Evolutionary conservation across 805 yeast species (phyloP).

Genomic region (Isabelozyma pseudorhagii): DNA sequence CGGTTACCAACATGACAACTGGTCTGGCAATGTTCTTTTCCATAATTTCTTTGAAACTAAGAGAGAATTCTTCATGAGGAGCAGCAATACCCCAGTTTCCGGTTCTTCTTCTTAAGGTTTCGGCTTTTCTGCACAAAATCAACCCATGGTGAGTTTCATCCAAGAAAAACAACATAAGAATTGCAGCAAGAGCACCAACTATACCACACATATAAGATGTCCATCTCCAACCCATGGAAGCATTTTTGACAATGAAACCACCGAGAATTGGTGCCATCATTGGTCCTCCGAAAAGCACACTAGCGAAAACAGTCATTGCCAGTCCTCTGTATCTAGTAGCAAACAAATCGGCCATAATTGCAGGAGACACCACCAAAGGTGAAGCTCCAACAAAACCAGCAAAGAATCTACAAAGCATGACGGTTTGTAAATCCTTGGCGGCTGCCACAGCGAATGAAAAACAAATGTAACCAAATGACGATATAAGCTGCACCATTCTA

Average conservation of each 20-base stretch:
- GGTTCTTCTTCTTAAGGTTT: slow-evolving; percentile 34
- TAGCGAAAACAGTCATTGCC: slow-evolving; percentile 68
- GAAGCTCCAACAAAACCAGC: slow-evolving; percentile 83
- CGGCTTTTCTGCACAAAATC: slow-evolving; percentile 30
- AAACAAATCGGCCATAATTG: slow-evolving; percentile 80
- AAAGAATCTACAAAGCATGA: slow-evolving; percentile 74
- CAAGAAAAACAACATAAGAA: slow-evolving; percentile 25
- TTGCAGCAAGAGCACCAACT: slow-evolving; percentile 28
- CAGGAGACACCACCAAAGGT: slow-evolving; percentile 81
- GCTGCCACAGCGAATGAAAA: slow-evolving; percentile 66
- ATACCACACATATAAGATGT: slow-evolving; percentile 50
- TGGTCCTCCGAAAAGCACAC: slow-evolving; percentile 78
- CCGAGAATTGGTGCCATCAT: slow-evolving; percentile 71
- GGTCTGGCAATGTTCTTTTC: slow-evolving; percentile 39
- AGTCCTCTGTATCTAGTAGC: slow-evolving; percentile 65
- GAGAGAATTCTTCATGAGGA: slow-evolving; percentile 33
- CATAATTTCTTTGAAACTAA: slow-evolving; percentile 28
- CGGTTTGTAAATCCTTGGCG: slow-evolving; percentile 75
- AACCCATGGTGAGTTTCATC: slow-evolving; percentile 43
- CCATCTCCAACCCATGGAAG: slow-evolving; percentile 55
- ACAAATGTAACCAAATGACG: slow-evolving; percentile 34
- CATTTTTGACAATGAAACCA: slow-evolving; percentile 37
- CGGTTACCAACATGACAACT: slow-evolving; percentile 33
- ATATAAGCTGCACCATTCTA: slow-evolving; percentile 40
- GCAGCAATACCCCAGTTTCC: slow-evolving; percentile 40